Evolutionary conservation across 1,139 yeast species (phyloP).

Genomic region (Candida neerlandica): DNA sequence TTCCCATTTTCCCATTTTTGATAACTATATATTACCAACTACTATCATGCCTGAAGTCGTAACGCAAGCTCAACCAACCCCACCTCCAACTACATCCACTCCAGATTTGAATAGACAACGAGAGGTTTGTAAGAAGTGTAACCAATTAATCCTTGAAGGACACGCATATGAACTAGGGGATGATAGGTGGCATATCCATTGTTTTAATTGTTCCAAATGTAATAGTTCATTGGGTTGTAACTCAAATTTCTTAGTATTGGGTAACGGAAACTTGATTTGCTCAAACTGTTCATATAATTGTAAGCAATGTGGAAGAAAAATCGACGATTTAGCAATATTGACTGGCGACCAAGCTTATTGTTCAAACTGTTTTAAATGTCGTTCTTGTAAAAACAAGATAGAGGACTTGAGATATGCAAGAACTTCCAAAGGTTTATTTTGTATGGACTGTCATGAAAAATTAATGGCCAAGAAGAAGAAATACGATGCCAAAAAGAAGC

Average conservation of each 20-base stretch:
- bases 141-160: constrained; percentile 60
- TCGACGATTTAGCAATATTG: constrained; percentile 92
- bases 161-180: constrained; percentile 87
- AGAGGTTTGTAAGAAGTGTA: constrained; percentile 47
- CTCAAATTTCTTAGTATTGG: constrained; percentile 85
- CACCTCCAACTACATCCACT: not conserved
- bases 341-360: constrained; percentile 97
- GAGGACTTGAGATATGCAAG: constrained; percentile 92
- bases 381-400: constrained; percentile 84
- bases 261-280: constrained; percentile 90
- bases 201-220: constrained; percentile 90
- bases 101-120: constrained; percentile 11
- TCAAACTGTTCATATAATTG: constrained; percentile 90
- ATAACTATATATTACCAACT: not conserved
- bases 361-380: constrained; percentile 86
- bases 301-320: constrained; percentile 83
- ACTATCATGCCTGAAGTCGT: constrained; percentile 7
- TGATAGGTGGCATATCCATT: constrained; percentile 93
- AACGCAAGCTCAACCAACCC: not conserved
- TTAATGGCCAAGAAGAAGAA: constrained; percentile 68
- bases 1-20: not conserved
- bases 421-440: constrained; percentile 90
- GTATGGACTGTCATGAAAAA: constrained; percentile 91
- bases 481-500: constrained; percentile 50
- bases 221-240: constrained; percentile 76